Conservation (phyloP, 2,329 filamentous ascomycete genomes). For the Aspergillus sp. region DNA sequence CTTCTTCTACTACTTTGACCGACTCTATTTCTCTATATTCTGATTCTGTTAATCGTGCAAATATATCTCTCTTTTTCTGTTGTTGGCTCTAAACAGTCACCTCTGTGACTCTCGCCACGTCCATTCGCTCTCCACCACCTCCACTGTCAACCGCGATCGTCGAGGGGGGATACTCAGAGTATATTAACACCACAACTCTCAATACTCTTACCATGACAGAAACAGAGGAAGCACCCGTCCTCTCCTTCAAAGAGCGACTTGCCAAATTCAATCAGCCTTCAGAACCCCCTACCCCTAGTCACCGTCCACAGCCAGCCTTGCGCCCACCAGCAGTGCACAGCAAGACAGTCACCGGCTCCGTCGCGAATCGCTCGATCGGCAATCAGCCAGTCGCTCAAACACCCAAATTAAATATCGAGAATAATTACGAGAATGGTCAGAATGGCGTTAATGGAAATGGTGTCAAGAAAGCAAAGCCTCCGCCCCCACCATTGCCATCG, state of each 20-base stretch:
- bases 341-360: constrained; percentile 27
- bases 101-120: too few species aligned
- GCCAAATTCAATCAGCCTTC: constrained; percentile 37
- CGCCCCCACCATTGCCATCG: constrained; percentile 41
- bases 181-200: not conserved
- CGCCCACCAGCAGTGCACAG: constrained; percentile 22
- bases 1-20: constrained; percentile 1
- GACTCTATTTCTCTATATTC: not conserved
- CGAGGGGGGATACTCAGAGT: too few species aligned
- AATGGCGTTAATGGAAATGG: constrained; percentile 11
- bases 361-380: constrained; percentile 18
- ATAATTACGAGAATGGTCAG: not conserved
- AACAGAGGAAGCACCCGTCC: constrained; percentile 33
- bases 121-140: too few species aligned
- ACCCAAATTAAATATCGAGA: not conserved
- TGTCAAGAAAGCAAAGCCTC: constrained; percentile 20
- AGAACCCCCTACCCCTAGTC: constrained; percentile 16
- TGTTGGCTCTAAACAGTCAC: too few species aligned
- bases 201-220: constrained; percentile 1
- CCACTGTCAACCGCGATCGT: too few species aligned
- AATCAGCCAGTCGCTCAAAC: constrained; percentile 21
- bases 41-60: constrained; percentile 1
- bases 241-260: constrained; percentile 42
- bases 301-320: constrained; percentile 14
- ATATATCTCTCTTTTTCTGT: not conserved